Evolutionary conservation across 345 rosid genomes (phyloP), one percentile per base, ranked within the genome.

Genomic region (Acer yangbiense): DNA sequence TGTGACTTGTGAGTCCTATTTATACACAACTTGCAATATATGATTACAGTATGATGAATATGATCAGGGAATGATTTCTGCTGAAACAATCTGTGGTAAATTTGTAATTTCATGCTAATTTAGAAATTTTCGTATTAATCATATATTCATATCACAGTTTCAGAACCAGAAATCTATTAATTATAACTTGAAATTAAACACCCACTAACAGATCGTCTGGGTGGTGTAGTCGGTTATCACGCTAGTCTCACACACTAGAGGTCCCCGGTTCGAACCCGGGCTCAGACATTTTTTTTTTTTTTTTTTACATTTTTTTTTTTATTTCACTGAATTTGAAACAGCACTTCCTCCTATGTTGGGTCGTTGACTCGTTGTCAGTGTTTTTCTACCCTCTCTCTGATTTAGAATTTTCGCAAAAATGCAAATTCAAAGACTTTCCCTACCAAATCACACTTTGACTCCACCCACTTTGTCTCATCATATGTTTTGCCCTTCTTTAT

Each of bases 221-320:
- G 87, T 88, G 91, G 92, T 89, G 92, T 89, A 90, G 94, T 87
- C 74, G 89, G 90, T 88, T 86, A 91, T 91, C 94, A 86, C 88
- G 90, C 88, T 88, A 91, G 94, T 88, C 91, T 91, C 89, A 87
- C 89, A 84, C 94, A 86, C 91, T 88, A 86, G 85, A 88, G 90
- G 87, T 86, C 89, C 86, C 89, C 83, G 80, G 86, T 86, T 88
- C 85, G 91, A 90, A 89, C 87, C 90, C 90, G 85, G 92, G 86
- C 90, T 87, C 82, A 86, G 89, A 84, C 83, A 87, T n/a, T 46
- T 9, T 25, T 25, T 6, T 43, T 3, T 4, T 4, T 41, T 4
- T 20, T 6, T 14, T 10, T 35, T 0, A 32, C 35, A 32, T 32
- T 32, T 0, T 0, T 3, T 3, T 32, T 32, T 32, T 32, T 32